Conservation (phyloP, 306 rosid genomes). For the Cucurbita argyrosperma region DNA sequence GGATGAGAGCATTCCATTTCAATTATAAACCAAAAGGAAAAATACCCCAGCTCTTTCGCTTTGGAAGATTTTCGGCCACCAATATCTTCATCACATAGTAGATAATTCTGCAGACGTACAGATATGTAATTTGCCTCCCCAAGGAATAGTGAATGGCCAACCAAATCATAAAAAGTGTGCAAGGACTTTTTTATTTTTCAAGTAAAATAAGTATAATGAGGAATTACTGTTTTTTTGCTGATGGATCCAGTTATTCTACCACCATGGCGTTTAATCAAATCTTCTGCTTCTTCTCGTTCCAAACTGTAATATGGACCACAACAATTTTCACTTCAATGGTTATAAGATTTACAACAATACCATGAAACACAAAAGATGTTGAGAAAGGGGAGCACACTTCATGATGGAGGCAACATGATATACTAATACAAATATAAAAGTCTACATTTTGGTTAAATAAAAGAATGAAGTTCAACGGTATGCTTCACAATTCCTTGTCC, state of each 20-base stretch:
- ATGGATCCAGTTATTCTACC: constrained; percentile 90
- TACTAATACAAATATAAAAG: neutral
- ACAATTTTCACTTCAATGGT: constrained; percentile 10
- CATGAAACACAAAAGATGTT: neutral
- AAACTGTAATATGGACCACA: constrained; percentile 31
- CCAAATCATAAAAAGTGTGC: neutral
- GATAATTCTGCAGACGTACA: constrained; percentile 60
- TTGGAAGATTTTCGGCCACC: constrained; percentile 81
- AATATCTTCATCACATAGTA: constrained; percentile 90
- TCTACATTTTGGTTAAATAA: neutral
- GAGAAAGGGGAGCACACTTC: neutral
- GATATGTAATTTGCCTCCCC: constrained; percentile 11
- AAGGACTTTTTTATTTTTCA: neutral
- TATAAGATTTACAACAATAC: constrained; percentile 2
- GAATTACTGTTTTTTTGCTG: constrained; percentile 84
- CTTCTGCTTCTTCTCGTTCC: constrained; percentile 98
- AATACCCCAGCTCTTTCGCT: constrained; percentile 95
- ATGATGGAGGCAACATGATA: neutral
- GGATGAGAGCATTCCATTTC: constrained; percentile 1
- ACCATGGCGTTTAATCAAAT: constrained; percentile 85
- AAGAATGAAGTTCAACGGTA: neutral
- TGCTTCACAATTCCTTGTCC: neutral
- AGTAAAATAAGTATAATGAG: neutral
- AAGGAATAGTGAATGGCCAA: neutral
- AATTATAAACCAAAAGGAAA: constrained; percentile 8